Evolutionary conservation across 1,284 basidiomycete genomes (phyloP).

Genomic region (Tetrapyrgos nigripes): DNA sequence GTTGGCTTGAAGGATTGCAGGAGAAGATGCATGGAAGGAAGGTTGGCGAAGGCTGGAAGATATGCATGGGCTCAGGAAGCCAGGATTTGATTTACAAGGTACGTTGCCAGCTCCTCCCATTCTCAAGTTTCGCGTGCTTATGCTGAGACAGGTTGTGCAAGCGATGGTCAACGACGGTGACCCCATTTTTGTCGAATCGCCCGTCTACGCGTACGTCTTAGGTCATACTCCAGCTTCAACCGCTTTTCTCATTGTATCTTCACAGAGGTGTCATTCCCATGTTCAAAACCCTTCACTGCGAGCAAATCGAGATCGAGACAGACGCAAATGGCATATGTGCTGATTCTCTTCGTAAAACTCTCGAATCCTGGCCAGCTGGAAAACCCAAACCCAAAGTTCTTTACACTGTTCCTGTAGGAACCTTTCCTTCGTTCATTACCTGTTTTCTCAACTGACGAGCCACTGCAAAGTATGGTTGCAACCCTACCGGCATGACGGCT

Average conservation of each 20-base stretch:
- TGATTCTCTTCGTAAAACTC: slow-evolving; percentile 63
- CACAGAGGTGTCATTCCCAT: slow-evolving; percentile 69
- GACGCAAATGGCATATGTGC: slow-evolving; percentile 82
- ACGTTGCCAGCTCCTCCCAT: slow-evolving; percentile 16
- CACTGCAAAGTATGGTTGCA: slow-evolving; percentile 72
- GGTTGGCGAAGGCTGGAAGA: slow-evolving; percentile 61
- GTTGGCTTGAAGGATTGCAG: slow-evolving; percentile 77
- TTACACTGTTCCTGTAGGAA: slow-evolving; percentile 81
- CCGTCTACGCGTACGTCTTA: slow-evolving; percentile 78
- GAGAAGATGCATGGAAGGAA: slow-evolving; percentile 65
- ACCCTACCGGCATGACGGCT: slow-evolving; percentile 85
- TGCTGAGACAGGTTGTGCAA: slow-evolving; percentile 50
- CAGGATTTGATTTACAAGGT: slow-evolving; percentile 92
- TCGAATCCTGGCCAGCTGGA: slow-evolving; percentile 79
- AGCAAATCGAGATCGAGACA: slow-evolving; percentile 80
- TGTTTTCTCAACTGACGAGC: not conserved
- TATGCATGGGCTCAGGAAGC: slow-evolving; percentile 84
- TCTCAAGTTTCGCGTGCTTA: not conserved
- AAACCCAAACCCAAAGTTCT: slow-evolving; percentile 82
- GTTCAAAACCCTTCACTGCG: slow-evolving; percentile 60
- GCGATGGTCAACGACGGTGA: slow-evolving; percentile 84
- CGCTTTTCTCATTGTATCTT: slow-evolving; percentile 5
- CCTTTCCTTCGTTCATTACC: slow-evolving; percentile 3
- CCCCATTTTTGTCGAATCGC: slow-evolving; percentile 83
- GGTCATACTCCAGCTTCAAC: slow-evolving; percentile 18